A percentile compares a stretch with the other conserved stretches of the same genome.
Evolutionary conservation across 352 stramenopile species (phyloP).

Genomic region (Blastocystis sp.): DNA sequence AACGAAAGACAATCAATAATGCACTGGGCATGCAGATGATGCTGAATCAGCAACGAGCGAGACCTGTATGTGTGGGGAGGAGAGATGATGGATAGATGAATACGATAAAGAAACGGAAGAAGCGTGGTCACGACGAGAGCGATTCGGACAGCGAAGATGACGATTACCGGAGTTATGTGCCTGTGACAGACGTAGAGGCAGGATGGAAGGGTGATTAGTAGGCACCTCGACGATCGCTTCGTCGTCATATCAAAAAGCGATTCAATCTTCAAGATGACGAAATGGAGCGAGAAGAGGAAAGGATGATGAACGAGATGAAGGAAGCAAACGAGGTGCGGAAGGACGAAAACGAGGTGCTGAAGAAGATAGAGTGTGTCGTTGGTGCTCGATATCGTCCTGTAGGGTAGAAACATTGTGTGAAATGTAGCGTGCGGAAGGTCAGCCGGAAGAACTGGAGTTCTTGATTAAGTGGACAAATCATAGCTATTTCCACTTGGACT

Average conservation of each 20-base stretch:
- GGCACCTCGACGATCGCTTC: neutral
- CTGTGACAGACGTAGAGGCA: neutral
- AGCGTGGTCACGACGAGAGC: neutral
- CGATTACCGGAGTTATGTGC: constrained; percentile 31
- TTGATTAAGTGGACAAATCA: constrained; percentile 84
- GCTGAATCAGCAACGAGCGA: neutral
- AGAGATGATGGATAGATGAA: constrained; percentile 17
- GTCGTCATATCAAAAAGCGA: neutral
- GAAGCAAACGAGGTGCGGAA: constrained; percentile 45
- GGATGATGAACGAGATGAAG: constrained; percentile 29
- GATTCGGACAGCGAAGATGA: constrained; percentile 35
- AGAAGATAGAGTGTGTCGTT: constrained; percentile 29
- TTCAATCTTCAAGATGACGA: constrained; percentile 39
- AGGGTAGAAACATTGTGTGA: neutral
- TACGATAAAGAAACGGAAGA: neutral
- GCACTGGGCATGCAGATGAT: neutral
- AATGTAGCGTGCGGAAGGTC: constrained; percentile 66
- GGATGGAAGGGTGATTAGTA: neutral
- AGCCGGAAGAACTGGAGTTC: constrained; percentile 73
- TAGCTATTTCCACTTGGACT: constrained; percentile 80
- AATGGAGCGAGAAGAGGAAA: constrained; percentile 35
- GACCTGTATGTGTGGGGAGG: neutral
- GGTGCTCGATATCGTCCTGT: constrained; percentile 19
- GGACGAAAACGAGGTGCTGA: constrained; percentile 46
- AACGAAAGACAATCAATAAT: constrained; percentile 32